These are phyloP conservation scores for Brasilioporus rufonigricans DNA, from an alignment of 768 basidiomycete species.

Conservation along the genomic window DNA sequence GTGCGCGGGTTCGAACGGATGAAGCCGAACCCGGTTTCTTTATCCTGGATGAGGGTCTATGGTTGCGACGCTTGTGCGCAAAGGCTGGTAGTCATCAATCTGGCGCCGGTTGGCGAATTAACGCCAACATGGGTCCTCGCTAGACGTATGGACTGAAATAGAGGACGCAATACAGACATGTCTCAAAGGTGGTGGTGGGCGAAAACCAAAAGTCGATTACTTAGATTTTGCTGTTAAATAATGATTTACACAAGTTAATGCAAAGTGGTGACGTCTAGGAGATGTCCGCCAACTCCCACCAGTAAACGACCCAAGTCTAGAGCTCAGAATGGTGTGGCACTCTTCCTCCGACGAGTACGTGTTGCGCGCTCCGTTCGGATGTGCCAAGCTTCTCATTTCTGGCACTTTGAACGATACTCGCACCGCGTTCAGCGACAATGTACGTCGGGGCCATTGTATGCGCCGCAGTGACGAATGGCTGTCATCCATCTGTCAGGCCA, in stretches of 20 bases:
- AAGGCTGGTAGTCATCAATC: not conserved
- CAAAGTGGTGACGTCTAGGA: slow-evolving; percentile 3
- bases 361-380: not conserved
- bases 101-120: not conserved
- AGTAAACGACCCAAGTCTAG: not conserved
- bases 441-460: not conserved
- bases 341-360: not conserved
- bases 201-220: not conserved
- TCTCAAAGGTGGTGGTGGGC: not conserved
- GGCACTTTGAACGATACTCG: not conserved
- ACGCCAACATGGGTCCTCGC: not conserved
- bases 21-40: slow-evolving; percentile 13
- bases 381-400: not conserved
- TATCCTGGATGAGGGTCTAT: slow-evolving; percentile 10
- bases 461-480: not conserved
- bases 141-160: not conserved
- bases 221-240: too few relatives aligned
- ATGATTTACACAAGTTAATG: not conserved
- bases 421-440: not conserved
- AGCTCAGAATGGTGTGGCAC: not conserved
- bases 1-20: slow-evolving; percentile 27
- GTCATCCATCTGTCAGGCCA: not conserved
- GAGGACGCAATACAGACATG: not conserved
- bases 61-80: not conserved
- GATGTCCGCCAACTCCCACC: too few relatives aligned